A percentile compares a stretch with the other conserved stretches of the same genome.
These are phyloP conservation scores for Lasiosphaeriaceae sp. DNA, from an alignment of 495 filamentous ascomycete genomes.

Conservation along the genomic window DNA sequence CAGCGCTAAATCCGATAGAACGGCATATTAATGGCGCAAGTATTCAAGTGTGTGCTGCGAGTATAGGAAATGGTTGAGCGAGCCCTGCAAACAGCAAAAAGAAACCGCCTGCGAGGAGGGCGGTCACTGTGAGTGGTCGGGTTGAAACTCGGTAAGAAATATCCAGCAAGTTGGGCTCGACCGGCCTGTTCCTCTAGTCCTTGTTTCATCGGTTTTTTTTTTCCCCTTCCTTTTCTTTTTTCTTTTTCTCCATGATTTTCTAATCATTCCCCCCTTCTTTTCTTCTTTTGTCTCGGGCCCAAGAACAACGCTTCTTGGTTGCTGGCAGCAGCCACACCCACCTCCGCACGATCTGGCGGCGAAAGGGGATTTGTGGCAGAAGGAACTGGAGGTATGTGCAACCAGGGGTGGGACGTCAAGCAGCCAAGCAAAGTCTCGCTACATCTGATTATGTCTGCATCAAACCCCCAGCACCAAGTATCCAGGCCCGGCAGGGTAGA, in stretches of 20 bases:
- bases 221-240: conserved; percentile 6
- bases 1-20: conserved; percentile 17
- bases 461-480: conserved; percentile 5
- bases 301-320: conserved; percentile 1
- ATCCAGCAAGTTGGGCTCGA: conserved; percentile 24
- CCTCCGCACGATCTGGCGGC: conserved; percentile 14
- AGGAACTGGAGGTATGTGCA: conserved; percentile 18
- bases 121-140: conserved; percentile 15
- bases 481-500: conserved; percentile 14
- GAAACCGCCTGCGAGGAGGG: not conserved
- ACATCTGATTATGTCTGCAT: conserved; percentile 13
- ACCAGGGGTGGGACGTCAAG: conserved; percentile 8
- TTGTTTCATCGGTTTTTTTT: not conserved
- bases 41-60: conserved; percentile 4
- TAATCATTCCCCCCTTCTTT: conserved; percentile 2
- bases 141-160: conserved; percentile 21
- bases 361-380: conserved; percentile 8
- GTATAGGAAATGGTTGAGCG: conserved; percentile 1
- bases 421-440: conserved; percentile 12
- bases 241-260: not conserved
- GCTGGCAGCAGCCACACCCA: conserved; percentile 6
- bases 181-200: conserved; percentile 8
- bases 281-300: conserved; percentile 1
- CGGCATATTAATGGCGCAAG: conserved; percentile 14
- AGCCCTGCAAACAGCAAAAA: conserved; percentile 3